These are phyloP conservation scores for Prunus padus DNA, from an alignment of 306 rosid genomes.

Conservation along the genomic window DNA sequence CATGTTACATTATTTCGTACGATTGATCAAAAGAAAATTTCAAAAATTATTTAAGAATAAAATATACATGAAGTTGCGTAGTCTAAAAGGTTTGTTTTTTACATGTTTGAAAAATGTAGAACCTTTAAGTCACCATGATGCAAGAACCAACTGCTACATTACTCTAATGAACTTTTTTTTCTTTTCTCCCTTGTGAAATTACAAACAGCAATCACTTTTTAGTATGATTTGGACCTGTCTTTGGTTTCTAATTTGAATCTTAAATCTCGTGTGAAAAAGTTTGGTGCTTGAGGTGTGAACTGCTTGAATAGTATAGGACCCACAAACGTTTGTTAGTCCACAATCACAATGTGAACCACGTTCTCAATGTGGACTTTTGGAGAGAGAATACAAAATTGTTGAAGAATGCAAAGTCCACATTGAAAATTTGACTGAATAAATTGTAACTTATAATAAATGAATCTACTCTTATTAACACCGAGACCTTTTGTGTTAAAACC, in stretches of 20 bases:
- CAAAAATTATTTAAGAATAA: neutral
- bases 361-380: neutral
- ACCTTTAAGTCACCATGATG: neutral
- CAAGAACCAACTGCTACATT: neutral
- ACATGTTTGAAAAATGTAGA: neutral
- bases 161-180: neutral
- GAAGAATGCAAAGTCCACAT: too few species aligned
- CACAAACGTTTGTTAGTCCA: neutral
- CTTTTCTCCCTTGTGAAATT: neutral
- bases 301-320: neutral
- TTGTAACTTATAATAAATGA: too few species aligned
- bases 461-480: too few species aligned
- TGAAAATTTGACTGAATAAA: too few species aligned
- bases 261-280: too few species aligned
- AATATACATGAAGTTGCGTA: neutral
- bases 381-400: neutral
- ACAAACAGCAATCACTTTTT: neutral
- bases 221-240: neutral
- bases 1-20: neutral
- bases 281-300: too few species aligned
- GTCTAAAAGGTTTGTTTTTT: neutral
- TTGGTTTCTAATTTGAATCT: too few species aligned
- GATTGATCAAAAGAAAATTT: neutral
- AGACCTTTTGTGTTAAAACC: too few species aligned
- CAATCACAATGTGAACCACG: neutral